phyloP scores from a whole-genome alignment of 2,329 filamentous ascomycete genomes.

The Aspergillus hortae region DNA sequence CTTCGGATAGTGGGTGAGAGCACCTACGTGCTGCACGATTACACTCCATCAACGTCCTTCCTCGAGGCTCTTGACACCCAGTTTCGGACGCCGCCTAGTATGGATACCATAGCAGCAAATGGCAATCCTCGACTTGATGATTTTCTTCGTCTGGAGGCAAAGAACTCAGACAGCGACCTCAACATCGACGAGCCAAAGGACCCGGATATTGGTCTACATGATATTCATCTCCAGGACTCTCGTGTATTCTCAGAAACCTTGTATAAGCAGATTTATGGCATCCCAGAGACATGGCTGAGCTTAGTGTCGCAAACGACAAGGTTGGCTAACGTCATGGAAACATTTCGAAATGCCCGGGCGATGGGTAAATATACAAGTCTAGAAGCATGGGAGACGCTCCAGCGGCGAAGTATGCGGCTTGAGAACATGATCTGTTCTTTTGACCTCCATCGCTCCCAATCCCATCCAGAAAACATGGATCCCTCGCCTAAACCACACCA shows the following conservation, averaged over 20 bases:
- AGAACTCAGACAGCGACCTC: constrained; percentile 34
- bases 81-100: constrained; percentile 1
- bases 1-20: constrained; percentile 35
- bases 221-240: constrained; percentile 40
- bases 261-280: constrained; percentile 42
- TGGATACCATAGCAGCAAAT: background rate
- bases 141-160: constrained; percentile 36
- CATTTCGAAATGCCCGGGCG: constrained; percentile 18
- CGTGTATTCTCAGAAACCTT: constrained; percentile 32
- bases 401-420: constrained; percentile 25
- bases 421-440: constrained; percentile 36
- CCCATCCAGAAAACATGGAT: constrained; percentile 7
- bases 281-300: constrained; percentile 44
- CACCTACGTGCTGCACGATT: constrained; percentile 31
- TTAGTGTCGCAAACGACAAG: constrained; percentile 44
- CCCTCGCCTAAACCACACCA: constrained; percentile 17
- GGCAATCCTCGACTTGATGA: constrained; percentile 35
- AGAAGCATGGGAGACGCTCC: constrained; percentile 25
- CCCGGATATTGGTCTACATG: constrained; percentile 26
- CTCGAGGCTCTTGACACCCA: constrained; percentile 16
- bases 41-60: constrained; percentile 19
- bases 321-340: constrained; percentile 37
- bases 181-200: constrained; percentile 40
- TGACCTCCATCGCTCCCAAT: constrained; percentile 14
- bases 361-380: constrained; percentile 11